Base-by-base conservation (phyloP, 2,329 filamentous ascomycete genomes). In the Acarospora socialis region DNA sequence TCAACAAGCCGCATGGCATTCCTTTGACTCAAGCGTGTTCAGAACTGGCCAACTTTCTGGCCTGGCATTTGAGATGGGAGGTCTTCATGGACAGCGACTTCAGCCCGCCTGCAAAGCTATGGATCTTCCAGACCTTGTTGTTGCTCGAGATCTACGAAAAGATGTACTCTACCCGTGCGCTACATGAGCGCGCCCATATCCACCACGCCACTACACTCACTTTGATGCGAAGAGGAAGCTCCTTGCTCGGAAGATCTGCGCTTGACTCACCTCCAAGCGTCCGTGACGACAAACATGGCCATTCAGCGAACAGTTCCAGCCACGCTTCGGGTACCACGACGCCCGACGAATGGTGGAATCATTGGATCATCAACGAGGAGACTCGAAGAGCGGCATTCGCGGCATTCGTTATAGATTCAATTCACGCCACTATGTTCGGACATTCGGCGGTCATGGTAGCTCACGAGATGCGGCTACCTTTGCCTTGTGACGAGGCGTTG, bases 391-490 rank as follows among this genome's bases (percentile, higher is more conserved):
- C 80, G 3, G 90, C 87, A 0, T 95, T 94, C 57, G 84, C 81
- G 1, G 90, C 90, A 0, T 95, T 95, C 50, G 74, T 94, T 25
- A 77, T 95, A 42, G 90, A 98, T 53, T 92, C 86, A 4, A 92
- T 86, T 2, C 90, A 98, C 54, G 84, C 86, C 1, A 93, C 84
- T 17, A 94, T 98, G 80, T 95, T 95, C 54, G 90, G 87, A 0
- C 90, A 95, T 54, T 90, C 86, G 3, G 87, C 83, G 1, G 84
- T 92, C 25, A 94, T 95, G 87, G 84, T 92, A 5, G 84, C 86
- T 2, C 86, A 95, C 47, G 90, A 95, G 55, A 82, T 98, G 71
- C 74, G 83, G 30, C 65, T 95, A 6, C 82, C 84, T 1, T 58
- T 98, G 25, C 90, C 90, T 1, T 95, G 87, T 49, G 86, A 95